Percentiles rank a stretch among this genome's conserved stretches.
Evolutionary conservation across 176 grass and related monocot species (phyloP).

Genomic region (Saccharum officinarum): DNA sequence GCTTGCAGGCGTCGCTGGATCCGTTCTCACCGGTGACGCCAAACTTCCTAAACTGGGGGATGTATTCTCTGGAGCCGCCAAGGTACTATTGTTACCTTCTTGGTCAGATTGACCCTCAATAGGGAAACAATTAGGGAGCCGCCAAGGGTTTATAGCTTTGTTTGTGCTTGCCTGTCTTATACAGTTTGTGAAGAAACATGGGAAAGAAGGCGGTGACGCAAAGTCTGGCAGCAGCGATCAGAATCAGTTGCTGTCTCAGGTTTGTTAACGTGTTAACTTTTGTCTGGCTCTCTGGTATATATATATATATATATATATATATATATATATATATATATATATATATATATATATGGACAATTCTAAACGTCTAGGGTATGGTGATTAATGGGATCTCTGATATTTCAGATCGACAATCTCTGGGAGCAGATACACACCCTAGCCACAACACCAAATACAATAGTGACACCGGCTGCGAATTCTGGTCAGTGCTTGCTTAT

Average conservation of each 20-base stretch:
- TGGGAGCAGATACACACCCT: slow-evolving; percentile 46
- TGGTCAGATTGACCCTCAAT: too few species aligned
- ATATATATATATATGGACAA: too few species aligned
- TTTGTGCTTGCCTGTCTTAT: not conserved
- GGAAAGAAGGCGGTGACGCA: not conserved
- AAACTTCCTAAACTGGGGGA: not conserved
- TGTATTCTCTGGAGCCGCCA: slow-evolving; percentile 28
- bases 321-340: too few species aligned
- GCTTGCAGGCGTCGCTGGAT: slow-evolving; percentile 35
- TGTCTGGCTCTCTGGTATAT: not conserved
- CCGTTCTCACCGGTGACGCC: slow-evolving; percentile 9
- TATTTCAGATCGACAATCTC: slow-evolving; percentile 51
- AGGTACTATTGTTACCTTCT: not conserved
- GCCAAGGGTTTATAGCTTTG: not conserved
- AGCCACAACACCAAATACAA: slow-evolving; percentile 24
- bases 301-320: too few species aligned
- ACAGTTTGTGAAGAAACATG: slow-evolving; percentile 17
- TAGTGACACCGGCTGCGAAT: slow-evolving; percentile 38
- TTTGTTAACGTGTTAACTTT: not conserved
- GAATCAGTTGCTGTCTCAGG: slow-evolving; percentile 5
- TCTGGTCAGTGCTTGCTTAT: slow-evolving; percentile 29
- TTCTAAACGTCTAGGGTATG: too few species aligned
- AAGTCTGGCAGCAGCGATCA: not conserved
- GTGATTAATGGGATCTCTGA: not conserved
- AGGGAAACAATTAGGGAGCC: too few species aligned